Conservation (phyloP, 202 grass and related monocot genomes). For the Carex arenaria region DNA sequence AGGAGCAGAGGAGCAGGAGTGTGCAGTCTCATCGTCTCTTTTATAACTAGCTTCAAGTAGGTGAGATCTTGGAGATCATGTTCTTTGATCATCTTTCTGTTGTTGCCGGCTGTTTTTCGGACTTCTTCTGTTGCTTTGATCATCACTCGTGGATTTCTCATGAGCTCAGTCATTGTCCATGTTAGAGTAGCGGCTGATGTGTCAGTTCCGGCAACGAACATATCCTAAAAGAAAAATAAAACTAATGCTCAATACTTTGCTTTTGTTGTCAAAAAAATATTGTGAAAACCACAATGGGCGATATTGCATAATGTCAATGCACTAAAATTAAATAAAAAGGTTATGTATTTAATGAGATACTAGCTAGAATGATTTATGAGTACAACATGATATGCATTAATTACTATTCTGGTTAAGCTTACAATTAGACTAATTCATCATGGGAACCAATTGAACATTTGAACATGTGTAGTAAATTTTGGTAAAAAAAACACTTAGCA, state of each 20-base stretch:
- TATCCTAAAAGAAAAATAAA: slow-evolving; percentile 34
- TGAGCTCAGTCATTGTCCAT: slow-evolving; percentile 70
- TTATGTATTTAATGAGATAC: neutral
- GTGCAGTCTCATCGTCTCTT: slow-evolving; percentile 57
- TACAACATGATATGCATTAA: no score
- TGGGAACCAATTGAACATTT: neutral
- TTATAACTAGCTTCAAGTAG: slow-evolving; percentile 63
- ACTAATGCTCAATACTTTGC: neutral
- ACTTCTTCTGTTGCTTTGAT: slow-evolving; percentile 47
- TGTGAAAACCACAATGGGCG: no score
- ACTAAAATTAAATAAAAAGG: neutral
- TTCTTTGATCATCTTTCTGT: slow-evolving; percentile 36
- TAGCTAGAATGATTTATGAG: neutral
- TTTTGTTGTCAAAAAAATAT: neutral
- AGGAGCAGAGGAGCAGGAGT: slow-evolving; percentile 47
- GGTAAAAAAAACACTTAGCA: neutral
- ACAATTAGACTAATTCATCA: neutral
- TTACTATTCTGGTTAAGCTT: no score
- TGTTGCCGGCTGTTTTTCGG: slow-evolving; percentile 9
- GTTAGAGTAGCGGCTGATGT: slow-evolving; percentile 42
- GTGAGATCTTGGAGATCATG: slow-evolving; percentile 39
- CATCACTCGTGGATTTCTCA: slow-evolving; percentile 42
- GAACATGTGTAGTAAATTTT: neutral
- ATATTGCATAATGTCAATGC: no score
- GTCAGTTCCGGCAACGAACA: slow-evolving; percentile 61